phyloP scores from a whole-genome alignment of 2,329 filamentous ascomycete genomes.

The Zasmidium citrigriseum region DNA sequence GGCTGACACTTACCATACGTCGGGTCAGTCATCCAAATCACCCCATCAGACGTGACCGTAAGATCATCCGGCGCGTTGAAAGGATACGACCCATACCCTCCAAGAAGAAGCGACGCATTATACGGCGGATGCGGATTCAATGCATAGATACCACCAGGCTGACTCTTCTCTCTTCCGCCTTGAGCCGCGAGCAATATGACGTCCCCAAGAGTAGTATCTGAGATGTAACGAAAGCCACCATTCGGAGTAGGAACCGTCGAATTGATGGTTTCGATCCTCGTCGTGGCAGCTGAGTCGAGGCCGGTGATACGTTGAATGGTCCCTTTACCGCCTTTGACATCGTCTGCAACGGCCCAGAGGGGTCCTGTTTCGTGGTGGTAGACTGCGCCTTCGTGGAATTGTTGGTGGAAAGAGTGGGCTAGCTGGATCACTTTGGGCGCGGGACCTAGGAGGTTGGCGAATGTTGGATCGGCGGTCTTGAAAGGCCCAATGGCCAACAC shows the following conservation, averaged over 20 bases:
- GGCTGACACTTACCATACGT: neutral
- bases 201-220: neutral
- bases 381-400: neutral
- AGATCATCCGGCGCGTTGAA: neutral
- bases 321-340: neutral
- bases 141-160: neutral
- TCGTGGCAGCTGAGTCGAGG: neutral
- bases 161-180: neutral
- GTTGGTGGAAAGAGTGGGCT: neutral
- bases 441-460: neutral
- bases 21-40: neutral
- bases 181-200: neutral
- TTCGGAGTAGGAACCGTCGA: neutral
- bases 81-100: neutral
- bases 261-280: neutral
- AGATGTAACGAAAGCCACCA: neutral
- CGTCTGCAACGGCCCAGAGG: neutral
- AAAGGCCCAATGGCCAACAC: neutral
- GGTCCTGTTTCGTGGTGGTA: neutral
- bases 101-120: neutral
- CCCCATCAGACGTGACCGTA: neutral
- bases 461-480: neutral
- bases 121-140: neutral
- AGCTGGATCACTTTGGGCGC: neutral
- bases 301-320: neutral